phyloP scores from a whole-genome alignment of 441 rosid genomes.

The Bocquillonia castaneifolia region DNA sequence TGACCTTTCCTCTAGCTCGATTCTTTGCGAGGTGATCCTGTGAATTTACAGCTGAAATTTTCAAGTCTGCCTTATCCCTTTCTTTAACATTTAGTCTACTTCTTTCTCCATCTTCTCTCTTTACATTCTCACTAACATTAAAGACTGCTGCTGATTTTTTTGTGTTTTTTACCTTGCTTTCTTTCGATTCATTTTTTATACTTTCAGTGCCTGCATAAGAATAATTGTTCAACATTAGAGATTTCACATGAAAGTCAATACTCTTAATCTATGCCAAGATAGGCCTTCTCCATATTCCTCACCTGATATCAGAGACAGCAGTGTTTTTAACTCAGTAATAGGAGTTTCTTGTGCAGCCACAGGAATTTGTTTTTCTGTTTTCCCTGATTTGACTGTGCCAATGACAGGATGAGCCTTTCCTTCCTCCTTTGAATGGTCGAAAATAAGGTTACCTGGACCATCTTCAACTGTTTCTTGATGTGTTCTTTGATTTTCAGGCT shows the following conservation, averaged over 20 bases:
- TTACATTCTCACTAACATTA: slow-evolving; percentile 32
- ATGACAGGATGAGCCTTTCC: slow-evolving; percentile 20
- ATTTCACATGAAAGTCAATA: background rate
- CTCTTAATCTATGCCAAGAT: slow-evolving; percentile 9
- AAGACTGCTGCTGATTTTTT: slow-evolving; percentile 25
- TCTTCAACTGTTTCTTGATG: slow-evolving; percentile 24
- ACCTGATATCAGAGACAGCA: slow-evolving; percentile 26
- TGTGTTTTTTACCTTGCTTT: slow-evolving; percentile 34
- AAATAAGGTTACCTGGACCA: slow-evolving; percentile 9
- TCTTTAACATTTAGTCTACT: slow-evolving; percentile 22
- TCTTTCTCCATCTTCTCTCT: slow-evolving; percentile 39
- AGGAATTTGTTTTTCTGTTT: slow-evolving; percentile 22
- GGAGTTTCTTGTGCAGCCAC: slow-evolving; percentile 20
- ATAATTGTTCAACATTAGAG: slow-evolving; percentile 10
- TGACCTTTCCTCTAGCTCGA: slow-evolving; percentile 60
- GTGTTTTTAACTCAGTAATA: slow-evolving; percentile 36
- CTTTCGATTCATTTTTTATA: slow-evolving; percentile 30
- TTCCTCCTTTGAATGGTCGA: slow-evolving; percentile 22
- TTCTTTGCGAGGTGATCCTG: slow-evolving; percentile 33
- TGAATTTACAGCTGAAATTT: slow-evolving; percentile 28
- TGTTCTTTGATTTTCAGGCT: slow-evolving; percentile 11
- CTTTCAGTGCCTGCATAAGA: slow-evolving; percentile 40
- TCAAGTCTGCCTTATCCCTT: slow-evolving; percentile 30
- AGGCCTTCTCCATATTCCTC: slow-evolving; percentile 31
- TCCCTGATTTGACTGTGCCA: slow-evolving; percentile 22